Conservation (phyloP, 345 rosid genomes). For the Dipteronia dyeriana region DNA sequence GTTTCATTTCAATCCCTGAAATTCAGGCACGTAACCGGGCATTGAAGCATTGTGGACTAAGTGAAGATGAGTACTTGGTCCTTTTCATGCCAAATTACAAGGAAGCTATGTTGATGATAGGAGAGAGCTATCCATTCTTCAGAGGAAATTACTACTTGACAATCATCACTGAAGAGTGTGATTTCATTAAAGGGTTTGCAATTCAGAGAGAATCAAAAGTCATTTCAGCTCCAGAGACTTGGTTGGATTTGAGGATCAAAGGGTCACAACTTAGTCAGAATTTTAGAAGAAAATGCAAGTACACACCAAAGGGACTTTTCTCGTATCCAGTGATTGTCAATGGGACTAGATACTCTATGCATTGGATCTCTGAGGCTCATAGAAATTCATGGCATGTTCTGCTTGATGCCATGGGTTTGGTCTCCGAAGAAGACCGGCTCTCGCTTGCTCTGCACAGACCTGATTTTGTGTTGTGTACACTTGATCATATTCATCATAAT, state of each 20-base stretch:
- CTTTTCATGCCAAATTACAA: slow-evolving; percentile 50
- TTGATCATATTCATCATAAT: slow-evolving; percentile 37
- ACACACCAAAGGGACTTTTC: slow-evolving; percentile 55
- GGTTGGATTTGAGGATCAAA: slow-evolving; percentile 69
- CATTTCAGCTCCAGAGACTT: slow-evolving; percentile 52
- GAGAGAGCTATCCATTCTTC: slow-evolving; percentile 69
- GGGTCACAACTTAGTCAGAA: slow-evolving; percentile 71
- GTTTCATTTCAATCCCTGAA: slow-evolving; percentile 67
- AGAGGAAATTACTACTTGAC: slow-evolving; percentile 64
- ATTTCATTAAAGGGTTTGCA: slow-evolving; percentile 44
- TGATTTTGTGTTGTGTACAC: slow-evolving; percentile 43
- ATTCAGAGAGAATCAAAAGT: slow-evolving; percentile 50
- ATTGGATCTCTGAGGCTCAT: slow-evolving; percentile 77
- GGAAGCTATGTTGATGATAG: slow-evolving; percentile 54
- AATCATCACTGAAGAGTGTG: slow-evolving; percentile 45
- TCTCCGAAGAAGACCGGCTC: slow-evolving; percentile 44
- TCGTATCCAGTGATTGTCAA: slow-evolving; percentile 49
- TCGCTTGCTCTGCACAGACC: slow-evolving; percentile 56
- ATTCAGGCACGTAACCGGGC: slow-evolving; percentile 60
- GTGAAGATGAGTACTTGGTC: slow-evolving; percentile 56
- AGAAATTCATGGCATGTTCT: slow-evolving; percentile 72
- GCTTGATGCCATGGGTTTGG: slow-evolving; percentile 52
- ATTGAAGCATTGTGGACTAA: slow-evolving; percentile 50
- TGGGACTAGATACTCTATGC: slow-evolving; percentile 54
- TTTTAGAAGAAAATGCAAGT: slow-evolving; percentile 66